A percentile compares a stretch with the other conserved stretches of the same genome.
phyloP scores from a whole-genome alignment of 495 filamentous ascomycete genomes.

The Penicillium dipodomyicola region DNA sequence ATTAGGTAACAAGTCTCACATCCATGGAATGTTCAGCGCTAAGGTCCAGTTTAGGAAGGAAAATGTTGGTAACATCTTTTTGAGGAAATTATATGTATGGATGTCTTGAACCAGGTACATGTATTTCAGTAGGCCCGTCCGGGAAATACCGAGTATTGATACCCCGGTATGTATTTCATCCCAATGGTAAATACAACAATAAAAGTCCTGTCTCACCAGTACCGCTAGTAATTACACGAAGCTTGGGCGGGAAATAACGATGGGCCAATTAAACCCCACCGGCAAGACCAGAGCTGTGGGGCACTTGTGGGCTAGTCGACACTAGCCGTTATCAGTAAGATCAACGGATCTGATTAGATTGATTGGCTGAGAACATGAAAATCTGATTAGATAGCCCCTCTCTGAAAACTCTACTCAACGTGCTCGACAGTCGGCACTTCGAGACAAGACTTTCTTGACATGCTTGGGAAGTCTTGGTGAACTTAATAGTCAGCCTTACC shows the following conservation, averaged over 20 bases:
- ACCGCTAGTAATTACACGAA: background rate
- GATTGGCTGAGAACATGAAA: slow-evolving; percentile 6
- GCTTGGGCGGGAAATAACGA: background rate
- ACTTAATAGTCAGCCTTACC: slow-evolving; percentile 2
- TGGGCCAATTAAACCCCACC: background rate
- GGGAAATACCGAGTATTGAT: background rate
- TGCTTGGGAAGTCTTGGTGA: background rate
- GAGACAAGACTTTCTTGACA: background rate
- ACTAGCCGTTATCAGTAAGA: background rate
- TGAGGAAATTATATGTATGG: background rate
- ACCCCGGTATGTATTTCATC: background rate
- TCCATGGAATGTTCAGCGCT: background rate
- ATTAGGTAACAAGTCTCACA: slow-evolving; percentile 10
- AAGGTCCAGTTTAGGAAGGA: background rate
- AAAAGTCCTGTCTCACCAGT: background rate
- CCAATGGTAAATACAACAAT: background rate
- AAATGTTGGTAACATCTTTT: background rate
- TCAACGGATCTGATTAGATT: slow-evolving; percentile 26
- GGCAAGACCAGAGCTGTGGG: background rate
- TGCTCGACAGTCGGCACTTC: background rate
- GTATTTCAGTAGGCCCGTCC: background rate
- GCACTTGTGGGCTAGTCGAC: background rate
- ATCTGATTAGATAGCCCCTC: slow-evolving; percentile 23
- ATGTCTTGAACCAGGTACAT: background rate
- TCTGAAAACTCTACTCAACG: slow-evolving; percentile 4